These are phyloP conservation scores for Amanita polypyramis DNA, from an alignment of 768 basidiomycete genomes.

Conservation along the genomic window DNA sequence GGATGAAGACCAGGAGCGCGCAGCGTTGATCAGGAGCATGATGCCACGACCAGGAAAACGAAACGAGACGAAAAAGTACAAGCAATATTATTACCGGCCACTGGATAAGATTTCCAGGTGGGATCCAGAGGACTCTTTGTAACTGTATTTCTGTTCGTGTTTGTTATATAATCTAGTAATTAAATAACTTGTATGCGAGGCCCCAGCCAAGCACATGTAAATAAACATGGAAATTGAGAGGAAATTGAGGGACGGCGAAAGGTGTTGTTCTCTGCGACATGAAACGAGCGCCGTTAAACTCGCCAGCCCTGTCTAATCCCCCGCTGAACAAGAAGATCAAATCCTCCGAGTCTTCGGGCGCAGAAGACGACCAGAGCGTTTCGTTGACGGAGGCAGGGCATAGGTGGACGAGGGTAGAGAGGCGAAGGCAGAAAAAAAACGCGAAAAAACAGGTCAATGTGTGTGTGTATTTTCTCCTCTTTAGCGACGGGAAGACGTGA, in stretches of 20 bases:
- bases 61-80: slow-evolving; percentile 72
- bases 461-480: slow-evolving; percentile 31
- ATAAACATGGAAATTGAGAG: not conserved
- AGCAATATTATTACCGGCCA: slow-evolving; percentile 77
- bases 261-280: not conserved
- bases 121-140: slow-evolving; percentile 63
- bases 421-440: slow-evolving; percentile 66
- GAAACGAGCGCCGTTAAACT: not conserved
- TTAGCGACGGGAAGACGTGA: not conserved
- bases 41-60: slow-evolving; percentile 71
- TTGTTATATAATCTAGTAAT: too few species aligned
- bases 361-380: not conserved
- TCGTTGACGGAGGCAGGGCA: not conserved
- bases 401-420: slow-evolving; percentile 52
- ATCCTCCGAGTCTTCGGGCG: not conserved
- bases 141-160: slow-evolving; percentile 1
- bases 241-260: too few species aligned
- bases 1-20: slow-evolving; percentile 65
- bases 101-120: slow-evolving; percentile 62
- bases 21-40: slow-evolving; percentile 52
- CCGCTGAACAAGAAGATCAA: slow-evolving; percentile 1
- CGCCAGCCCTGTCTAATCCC: not conserved
- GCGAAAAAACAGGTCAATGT: slow-evolving; percentile 32
- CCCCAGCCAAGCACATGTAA: slow-evolving; percentile 3
- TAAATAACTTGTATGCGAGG: too few species aligned